Base-by-base conservation (phyloP, 257 asterid genomes). In the Striga asiatica region DNA sequence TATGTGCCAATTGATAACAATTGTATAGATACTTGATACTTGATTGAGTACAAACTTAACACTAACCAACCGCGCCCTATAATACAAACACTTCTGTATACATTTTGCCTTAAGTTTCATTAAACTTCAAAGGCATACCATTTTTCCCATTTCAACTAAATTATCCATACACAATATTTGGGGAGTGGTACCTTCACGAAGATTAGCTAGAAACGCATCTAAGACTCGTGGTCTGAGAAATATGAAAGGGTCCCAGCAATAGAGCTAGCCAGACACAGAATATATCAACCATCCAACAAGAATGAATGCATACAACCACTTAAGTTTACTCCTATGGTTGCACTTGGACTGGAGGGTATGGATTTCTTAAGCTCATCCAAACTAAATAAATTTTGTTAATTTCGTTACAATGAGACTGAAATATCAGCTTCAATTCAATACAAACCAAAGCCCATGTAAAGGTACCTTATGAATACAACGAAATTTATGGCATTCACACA, bases 41-140 rank as follows among this genome's bases (percentile, higher is more conserved):
- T 28, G 42, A 62, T 10, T 18, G 41, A 56, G 46, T 18, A 43
- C 54, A 54, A 24, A n/a, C n/a, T n/a, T n/a, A n/a, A n/a, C n/a
- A n/a, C n/a, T n/a, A n/a, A n/a, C n/a, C n/a, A n/a, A n/a, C n/a
- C n/a, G n/a, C n/a, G n/a, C n/a, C n/a, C n/a, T n/a, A n/a, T n/a
- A n/a, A n/a, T n/a, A n/a, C n/a, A n/a, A n/a, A n/a, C n/a, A n/a
- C n/a, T n/a, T n/a, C n/a, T n/a, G n/a, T n/a, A n/a, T n/a, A n/a
- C n/a, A n/a, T n/a, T n/a, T n/a, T n/a, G n/a, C n/a, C 3, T 27
- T 27, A 3, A 27, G 38, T 6, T 5, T 27, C 64, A 38, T 6
- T 20, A 27, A 60, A 46, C 47, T 65, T 17, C 23, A 13, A 24
- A 11, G 27, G 38, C 18, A 6, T 21, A 24, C 41, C 6, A 25